Conservation (phyloP, 257 asterid species). For the Plantago ovata region DNA sequence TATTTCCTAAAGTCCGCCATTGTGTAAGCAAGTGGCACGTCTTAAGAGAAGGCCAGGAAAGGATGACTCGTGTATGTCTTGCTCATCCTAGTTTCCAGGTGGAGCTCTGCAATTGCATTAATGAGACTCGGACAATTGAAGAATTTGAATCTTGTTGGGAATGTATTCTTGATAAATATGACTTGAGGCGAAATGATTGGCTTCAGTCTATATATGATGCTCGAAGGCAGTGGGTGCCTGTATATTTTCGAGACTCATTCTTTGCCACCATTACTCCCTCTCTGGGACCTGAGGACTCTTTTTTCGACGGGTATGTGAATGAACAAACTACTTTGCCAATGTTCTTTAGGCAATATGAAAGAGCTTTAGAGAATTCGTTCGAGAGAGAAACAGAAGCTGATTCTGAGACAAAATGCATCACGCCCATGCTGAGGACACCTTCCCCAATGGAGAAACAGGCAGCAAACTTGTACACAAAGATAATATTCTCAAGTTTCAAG, state of each 20-base stretch:
- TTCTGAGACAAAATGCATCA: conserved; percentile 62
- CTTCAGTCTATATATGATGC: conserved; percentile 67
- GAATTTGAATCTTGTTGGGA: conserved; percentile 83
- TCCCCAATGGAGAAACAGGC: conserved; percentile 98
- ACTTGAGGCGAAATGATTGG: conserved; percentile 72
- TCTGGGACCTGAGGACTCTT: conserved; percentile 55
- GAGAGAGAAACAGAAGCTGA: conserved; percentile 85
- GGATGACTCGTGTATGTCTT: conserved; percentile 59
- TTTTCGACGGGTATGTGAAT: conserved; percentile 82
- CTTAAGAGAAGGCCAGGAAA: conserved; percentile 76
- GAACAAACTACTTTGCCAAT: conserved; percentile 80
- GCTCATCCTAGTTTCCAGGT: conserved; percentile 68
- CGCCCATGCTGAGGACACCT: conserved; percentile 77
- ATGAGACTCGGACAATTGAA: conserved; percentile 69
- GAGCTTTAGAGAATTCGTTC: conserved; percentile 71
- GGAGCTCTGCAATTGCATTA: conserved; percentile 80
- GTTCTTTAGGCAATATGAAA: conserved; percentile 92
- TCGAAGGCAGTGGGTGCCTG: conserved; percentile 89
- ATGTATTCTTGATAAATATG: conserved; percentile 68
- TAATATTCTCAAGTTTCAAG: conserved; percentile 74
- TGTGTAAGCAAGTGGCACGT: conserved; percentile 78
- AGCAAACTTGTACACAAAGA: conserved; percentile 66
- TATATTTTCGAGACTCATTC: conserved; percentile 74
- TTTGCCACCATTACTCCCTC: conserved; percentile 54
- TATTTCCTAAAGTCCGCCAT: conserved; percentile 65